Conservation (phyloP, 768 basidiomycete species). For the Dacryopinax primogenitus region DNA sequence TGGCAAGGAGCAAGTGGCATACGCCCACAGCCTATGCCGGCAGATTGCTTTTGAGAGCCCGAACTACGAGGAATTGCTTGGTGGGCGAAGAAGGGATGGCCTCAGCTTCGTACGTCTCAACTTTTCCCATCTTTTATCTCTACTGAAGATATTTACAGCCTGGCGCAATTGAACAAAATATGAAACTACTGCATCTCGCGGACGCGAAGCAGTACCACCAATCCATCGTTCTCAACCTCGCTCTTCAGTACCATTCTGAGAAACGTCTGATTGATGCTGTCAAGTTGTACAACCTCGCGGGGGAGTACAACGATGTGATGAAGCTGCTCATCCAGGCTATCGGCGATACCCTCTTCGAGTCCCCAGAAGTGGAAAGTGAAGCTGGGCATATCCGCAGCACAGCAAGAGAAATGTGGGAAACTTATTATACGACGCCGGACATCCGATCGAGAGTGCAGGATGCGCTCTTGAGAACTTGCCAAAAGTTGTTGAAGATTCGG, state of each 20-base stretch:
- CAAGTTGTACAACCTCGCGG: slow-evolving; percentile 89
- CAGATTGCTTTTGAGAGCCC: slow-evolving; percentile 66
- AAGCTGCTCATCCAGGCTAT: slow-evolving; percentile 76
- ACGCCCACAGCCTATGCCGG: slow-evolving; percentile 65
- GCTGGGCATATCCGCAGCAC: slow-evolving; percentile 56
- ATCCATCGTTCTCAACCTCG: slow-evolving; percentile 71
- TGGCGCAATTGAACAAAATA: slow-evolving; percentile 76
- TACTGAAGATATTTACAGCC: slow-evolving; percentile 35
- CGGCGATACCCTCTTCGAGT: slow-evolving; percentile 65
- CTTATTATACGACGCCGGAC: slow-evolving; percentile 65
- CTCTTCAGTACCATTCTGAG: slow-evolving; percentile 67
- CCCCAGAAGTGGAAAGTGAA: slow-evolving; percentile 45
- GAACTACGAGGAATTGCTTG: slow-evolving; percentile 86
- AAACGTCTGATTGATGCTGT: slow-evolving; percentile 80
- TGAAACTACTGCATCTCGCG: slow-evolving; percentile 56
- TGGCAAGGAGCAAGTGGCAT: slow-evolving; percentile 75
- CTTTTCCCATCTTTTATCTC: background rate
- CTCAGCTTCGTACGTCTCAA: slow-evolving; percentile 60
- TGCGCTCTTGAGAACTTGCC: slow-evolving; percentile 43
- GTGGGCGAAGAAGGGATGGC: slow-evolving; percentile 82
- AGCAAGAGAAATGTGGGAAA: slow-evolving; percentile 62
- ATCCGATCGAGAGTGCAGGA: slow-evolving; percentile 61
- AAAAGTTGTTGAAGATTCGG: slow-evolving; percentile 59
- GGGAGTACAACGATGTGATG: slow-evolving; percentile 78
- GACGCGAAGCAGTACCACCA: slow-evolving; percentile 59